Conservation (phyloP, 2,329 filamentous ascomycete genomes). For the Neonectria neomacrospora region DNA sequence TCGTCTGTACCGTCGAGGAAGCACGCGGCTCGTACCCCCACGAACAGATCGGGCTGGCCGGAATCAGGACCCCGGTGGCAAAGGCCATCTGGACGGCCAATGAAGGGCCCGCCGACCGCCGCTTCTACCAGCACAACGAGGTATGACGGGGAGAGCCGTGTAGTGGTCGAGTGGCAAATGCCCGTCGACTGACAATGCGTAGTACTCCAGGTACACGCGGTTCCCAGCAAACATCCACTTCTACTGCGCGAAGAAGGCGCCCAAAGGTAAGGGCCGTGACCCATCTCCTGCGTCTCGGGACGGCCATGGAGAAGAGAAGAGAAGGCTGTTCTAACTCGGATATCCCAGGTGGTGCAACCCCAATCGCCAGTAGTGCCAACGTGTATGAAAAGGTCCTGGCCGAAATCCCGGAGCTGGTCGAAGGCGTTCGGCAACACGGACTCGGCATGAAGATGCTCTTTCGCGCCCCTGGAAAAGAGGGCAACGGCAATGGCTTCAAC, state of each 20-base stretch:
- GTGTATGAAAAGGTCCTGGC: conserved; percentile 23
- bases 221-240: conserved; percentile 33
- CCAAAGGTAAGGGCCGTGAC: conserved; percentile 15
- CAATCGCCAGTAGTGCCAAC: conserved; percentile 28
- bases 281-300: neutral
- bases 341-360: conserved; percentile 16
- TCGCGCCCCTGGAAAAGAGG: conserved; percentile 24
- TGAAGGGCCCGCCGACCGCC: conserved; percentile 23
- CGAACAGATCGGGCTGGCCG: conserved; percentile 31
- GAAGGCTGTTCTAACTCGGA: neutral
- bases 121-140: conserved; percentile 34
- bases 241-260: conserved; percentile 29
- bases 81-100: conserved; percentile 31
- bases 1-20: conserved; percentile 21
- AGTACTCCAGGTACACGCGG: conserved; percentile 30
- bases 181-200: neutral
- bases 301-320: neutral
- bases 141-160: neutral
- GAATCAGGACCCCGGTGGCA: conserved; percentile 19
- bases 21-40: conserved; percentile 20
- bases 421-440: conserved; percentile 13
- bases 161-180: neutral
- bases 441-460: conserved; percentile 31
- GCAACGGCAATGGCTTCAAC: conserved; percentile 27
- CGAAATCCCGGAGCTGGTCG: conserved; percentile 24